Percentiles rank a stretch among this genome's conserved stretches.
Conservation (phyloP, 306 rosid genomes). For the Glycine latifolia region DNA sequence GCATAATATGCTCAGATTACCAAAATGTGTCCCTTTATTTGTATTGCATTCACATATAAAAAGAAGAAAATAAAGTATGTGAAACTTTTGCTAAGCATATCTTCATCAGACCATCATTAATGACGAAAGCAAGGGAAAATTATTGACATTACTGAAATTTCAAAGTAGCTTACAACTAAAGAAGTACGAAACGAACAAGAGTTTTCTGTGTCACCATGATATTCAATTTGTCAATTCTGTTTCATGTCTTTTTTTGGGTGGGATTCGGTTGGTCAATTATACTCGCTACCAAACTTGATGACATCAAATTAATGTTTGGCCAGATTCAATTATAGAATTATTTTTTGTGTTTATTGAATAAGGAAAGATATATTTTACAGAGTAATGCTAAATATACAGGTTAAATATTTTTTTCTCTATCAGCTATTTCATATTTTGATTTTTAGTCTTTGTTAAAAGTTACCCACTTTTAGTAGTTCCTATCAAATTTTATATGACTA, state of each 20-base stretch:
- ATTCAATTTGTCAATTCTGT: conserved; percentile 4
- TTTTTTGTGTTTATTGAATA: background rate
- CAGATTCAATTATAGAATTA: conserved; percentile 1
- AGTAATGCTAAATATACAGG: too few relatives aligned
- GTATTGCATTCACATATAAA: background rate
- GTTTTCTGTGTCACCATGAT: conserved; percentile 4
- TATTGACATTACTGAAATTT: background rate
- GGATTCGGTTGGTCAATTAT: conserved; percentile 6
- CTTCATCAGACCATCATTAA: background rate
- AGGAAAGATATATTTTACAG: background rate
- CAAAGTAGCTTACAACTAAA: conserved; percentile 1
- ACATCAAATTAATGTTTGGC: conserved; percentile 19
- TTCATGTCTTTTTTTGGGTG: background rate
- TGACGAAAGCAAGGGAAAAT: conserved; percentile 6
- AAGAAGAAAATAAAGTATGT: conserved; percentile 5
- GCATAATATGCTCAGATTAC: too few relatives aligned
- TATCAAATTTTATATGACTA: too few relatives aligned
- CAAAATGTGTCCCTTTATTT: too few relatives aligned
- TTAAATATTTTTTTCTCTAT: too few relatives aligned
- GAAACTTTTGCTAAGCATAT: background rate
- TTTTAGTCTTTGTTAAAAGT: too few relatives aligned
- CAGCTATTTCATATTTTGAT: too few relatives aligned
- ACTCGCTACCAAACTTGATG: background rate
- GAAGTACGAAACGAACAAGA: background rate
- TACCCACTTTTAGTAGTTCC: too few relatives aligned